Base-by-base conservation (phyloP, 2,329 filamentous ascomycete genomes). In the Sporothrix pallida region DNA sequence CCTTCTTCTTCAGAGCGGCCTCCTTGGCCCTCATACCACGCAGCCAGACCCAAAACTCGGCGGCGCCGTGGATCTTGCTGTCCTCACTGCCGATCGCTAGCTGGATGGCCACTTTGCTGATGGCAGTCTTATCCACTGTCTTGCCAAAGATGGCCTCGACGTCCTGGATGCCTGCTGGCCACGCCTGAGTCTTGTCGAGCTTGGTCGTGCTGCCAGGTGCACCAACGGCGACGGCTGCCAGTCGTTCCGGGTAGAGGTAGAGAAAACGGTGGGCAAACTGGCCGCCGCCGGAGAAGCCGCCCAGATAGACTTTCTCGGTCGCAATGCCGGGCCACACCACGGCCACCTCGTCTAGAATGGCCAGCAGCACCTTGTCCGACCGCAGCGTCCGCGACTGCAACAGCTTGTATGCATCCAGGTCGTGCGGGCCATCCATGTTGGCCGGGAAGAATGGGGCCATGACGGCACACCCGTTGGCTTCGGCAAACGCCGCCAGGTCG, bases 251-350 rank as follows among this genome's bases (percentile, higher is more conserved):
- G 31, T 70, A 58, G 5, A 70, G n/a, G 13, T 70, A 70, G 31
- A 70, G 13, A 31, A 70, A 70, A 12, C 68, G 68, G 13, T 70
- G 50, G n/a, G 37, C 68, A 60, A 70, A 70, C 68, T 70, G 68
- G 10, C 68, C 68, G 31, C 68, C 68, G 13, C 68, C 68, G 1
- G 68, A 70, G 10, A 70, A 70, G 6, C 68, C 68, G 42, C 50
- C 50, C 31, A 70, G 52, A 17, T 60, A 60, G 6, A 70, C 50
- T 7, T 48, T 46, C 2, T 70, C 37, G 5, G 68, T 70, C 13
- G 68, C 31, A 58, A 70, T 60, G 10, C 68, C 68, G 5, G 68
- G 68, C 68, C 68, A 70, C n/a, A 37, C 4, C 5, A 15, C n/a
- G 13, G 50, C 52, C 31, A 70, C 52, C 20, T 70, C 68, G 52